These are phyloP conservation scores for Pyrenochaeta sp. DNA, from an alignment of 2,329 filamentous ascomycete species.

Conservation along the genomic window DNA sequence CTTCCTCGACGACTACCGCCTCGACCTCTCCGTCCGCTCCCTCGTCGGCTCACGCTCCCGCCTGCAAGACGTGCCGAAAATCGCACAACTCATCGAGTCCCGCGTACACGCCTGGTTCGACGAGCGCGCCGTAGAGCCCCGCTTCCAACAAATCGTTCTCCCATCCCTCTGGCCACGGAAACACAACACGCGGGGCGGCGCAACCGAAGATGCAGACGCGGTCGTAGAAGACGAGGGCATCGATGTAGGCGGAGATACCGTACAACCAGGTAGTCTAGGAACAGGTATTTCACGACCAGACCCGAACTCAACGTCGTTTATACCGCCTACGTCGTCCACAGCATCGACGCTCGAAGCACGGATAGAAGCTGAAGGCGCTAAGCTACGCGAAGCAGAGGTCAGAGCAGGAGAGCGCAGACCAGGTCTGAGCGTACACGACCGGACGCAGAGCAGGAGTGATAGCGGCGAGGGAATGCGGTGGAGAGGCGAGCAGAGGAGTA, in stretches of 20 bases:
- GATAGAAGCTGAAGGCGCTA: constrained; percentile 47
- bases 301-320: constrained; percentile 2
- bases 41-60: constrained; percentile 81
- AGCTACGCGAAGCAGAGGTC: constrained; percentile 48
- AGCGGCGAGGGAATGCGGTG: constrained; percentile 36
- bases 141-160: constrained; percentile 85
- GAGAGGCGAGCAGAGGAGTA: constrained; percentile 26
- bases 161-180: constrained; percentile 86
- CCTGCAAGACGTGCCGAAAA: constrained; percentile 86
- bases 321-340: constrained; percentile 4
- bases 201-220: constrained; percentile 57
- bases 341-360: constrained; percentile 37
- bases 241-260: constrained; percentile 10
- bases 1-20: constrained; percentile 86
- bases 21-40: constrained; percentile 83
- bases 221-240: constrained; percentile 22
- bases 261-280: neutral
- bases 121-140: constrained; percentile 83
- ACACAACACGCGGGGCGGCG: constrained; percentile 80
- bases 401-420: constrained; percentile 39
- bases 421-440: neutral
- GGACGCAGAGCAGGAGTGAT: constrained; percentile 9
- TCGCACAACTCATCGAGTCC: constrained; percentile 82
- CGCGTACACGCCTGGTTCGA: constrained; percentile 88
- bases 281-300: too few relatives aligned